phyloP scores from a whole-genome alignment of 225 moss, liverwort and hornwort species.

The Straminergon stramineum region DNA sequence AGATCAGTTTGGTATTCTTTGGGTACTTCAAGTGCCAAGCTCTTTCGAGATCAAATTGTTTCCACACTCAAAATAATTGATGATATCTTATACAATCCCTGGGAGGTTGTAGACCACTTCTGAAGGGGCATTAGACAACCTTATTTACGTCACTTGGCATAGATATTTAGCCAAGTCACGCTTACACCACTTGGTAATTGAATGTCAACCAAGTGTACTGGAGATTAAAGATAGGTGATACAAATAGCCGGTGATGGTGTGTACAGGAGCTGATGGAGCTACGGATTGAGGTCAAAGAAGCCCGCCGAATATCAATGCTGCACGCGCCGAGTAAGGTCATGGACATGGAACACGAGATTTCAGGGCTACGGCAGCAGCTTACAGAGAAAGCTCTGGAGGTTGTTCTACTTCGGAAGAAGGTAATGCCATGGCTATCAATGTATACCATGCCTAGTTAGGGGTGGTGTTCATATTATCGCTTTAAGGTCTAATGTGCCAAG shows the following conservation, averaged over 20 bases:
- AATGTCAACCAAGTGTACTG: background rate
- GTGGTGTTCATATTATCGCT: background rate
- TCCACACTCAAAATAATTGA: background rate
- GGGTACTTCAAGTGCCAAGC: background rate
- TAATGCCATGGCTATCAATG: background rate
- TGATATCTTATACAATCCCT: background rate
- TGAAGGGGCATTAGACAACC: background rate
- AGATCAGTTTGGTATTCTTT: background rate
- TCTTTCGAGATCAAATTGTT: background rate
- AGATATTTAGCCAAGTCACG: background rate
- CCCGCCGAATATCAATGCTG: constrained; percentile 53
- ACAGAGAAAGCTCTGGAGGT: constrained; percentile 39
- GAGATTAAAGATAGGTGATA: background rate
- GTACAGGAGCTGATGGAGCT: constrained; percentile 44
- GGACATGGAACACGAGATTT: constrained; percentile 57
- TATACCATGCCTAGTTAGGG: background rate
- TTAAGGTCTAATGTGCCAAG: background rate
- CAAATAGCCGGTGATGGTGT: background rate
- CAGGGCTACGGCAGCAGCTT: constrained; percentile 38
- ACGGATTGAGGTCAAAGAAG: constrained; percentile 42
- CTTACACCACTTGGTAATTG: background rate
- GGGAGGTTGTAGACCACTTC: background rate
- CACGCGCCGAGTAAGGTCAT: constrained; percentile 56
- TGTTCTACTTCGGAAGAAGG: constrained; percentile 37
- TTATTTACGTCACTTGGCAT: background rate